Percentiles rank a stretch among this genome's conserved stretches.
phyloP scores from a whole-genome alignment of 805 yeast species.

The Jamesozyma piceae region DNA sequence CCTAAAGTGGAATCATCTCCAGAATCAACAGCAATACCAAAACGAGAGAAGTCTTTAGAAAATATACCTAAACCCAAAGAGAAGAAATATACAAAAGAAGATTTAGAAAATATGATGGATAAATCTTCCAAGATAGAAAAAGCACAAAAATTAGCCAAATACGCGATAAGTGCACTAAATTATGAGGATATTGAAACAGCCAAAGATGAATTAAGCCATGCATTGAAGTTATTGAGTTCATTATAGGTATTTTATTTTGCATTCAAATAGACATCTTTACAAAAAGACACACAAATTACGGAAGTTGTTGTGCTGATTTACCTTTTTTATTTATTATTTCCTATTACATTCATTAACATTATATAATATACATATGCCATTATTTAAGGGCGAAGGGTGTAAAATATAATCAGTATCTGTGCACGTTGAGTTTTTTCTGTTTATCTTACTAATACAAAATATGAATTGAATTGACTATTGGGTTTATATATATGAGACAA shows the following conservation, averaged over 20 bases:
- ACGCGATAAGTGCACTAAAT: constrained; percentile 69
- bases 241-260: too few species aligned
- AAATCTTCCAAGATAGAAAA: constrained; percentile 46
- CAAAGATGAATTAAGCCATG: constrained; percentile 46
- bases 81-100: constrained; percentile 26
- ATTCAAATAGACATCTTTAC: neutral
- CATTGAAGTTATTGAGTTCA: constrained; percentile 36
- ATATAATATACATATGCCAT: too few species aligned
- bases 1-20: neutral
- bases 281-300: neutral
- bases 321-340: too few species aligned
- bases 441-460: neutral
- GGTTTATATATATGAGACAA: neutral
- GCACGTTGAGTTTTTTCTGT: neutral
- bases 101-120: constrained; percentile 43
- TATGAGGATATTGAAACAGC: constrained; percentile 70
- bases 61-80: neutral
- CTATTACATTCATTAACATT: too few species aligned
- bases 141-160: constrained; percentile 62
- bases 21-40: too few species aligned
- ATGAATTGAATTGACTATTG: neutral
- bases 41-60: too few species aligned
- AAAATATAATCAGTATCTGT: too few species aligned
- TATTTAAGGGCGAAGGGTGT: too few species aligned
- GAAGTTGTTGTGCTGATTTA: too few species aligned